Base-by-base conservation (phyloP, 2,329 filamentous ascomycete species). In the Cadophora sp. region DNA sequence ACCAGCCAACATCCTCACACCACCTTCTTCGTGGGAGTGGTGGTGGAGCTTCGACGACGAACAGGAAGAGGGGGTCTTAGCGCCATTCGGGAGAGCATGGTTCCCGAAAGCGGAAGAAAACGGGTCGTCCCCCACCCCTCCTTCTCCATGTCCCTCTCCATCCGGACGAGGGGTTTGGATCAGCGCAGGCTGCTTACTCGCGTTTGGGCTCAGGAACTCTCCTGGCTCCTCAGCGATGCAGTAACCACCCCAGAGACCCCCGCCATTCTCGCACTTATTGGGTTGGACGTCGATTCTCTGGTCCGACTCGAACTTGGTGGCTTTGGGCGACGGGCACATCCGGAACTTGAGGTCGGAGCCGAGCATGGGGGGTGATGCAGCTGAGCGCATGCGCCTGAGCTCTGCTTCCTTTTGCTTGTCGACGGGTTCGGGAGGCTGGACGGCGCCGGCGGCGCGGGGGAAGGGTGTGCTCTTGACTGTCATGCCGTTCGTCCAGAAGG, bases 321-420 rank as follows among this genome's bases (percentile, higher is more conserved):
- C 87, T 78, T 95, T 90, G 6, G 95, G 95, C 30, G 94, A 97
- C 11, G 86, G 84, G 76, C 93, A 97, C 76, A 86, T 87, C 41
- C 93, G 92, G 77, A 97, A 97, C 30, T 84, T 83, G 64, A 98
- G 85, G 72, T 97, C 91, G 66, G 83, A 81, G 65, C 95, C 95
- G 13, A 97, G 87, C 94, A 98, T 96, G 11, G 95, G 95, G 48
- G 95, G 95, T 50, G 84, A 85, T 30, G 85, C 84, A 51, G 83
- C 82, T 68, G 88, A 89, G 24, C 83, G 83, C 81, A 88, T 85
- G 30, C 83, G 82, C 68, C 83, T 80, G 47, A 87, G 72, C 58
- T 73, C 76, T 41, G 72, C 73, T 68, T 78, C 76, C 33, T 75
- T 75, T 27, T 72, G 63, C 45, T 65, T 68, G 53, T 75, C 71